Base-by-base conservation (phyloP, 345 rosid genomes). In the Cardamine chenopodiifolia region DNA sequence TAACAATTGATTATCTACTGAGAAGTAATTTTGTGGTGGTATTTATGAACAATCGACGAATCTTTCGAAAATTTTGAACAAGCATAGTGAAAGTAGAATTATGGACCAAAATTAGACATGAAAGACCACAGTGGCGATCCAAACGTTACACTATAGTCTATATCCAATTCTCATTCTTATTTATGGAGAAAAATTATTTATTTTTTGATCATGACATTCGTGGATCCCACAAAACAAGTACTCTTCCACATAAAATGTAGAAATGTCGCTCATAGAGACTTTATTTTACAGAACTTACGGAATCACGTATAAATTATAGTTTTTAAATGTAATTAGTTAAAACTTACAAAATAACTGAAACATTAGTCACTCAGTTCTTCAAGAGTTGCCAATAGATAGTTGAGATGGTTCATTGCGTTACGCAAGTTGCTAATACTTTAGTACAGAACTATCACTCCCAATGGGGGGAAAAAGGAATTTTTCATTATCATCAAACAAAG, bases 401-500 rank as follows among this genome's bases (percentile, higher is more conserved):
- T 31, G 8, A 31, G 34, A 31, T 31, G 34, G 34, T 31, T 40
- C 45, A 40, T 13, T 40, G 6, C 45, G 14, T n/a, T n/a, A n/a
- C n/a, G n/a, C n/a, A n/a, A n/a, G n/a, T n/a, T n/a, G n/a, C n/a
- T n/a, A n/a, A n/a, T n/a, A n/a, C n/a, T n/a, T n/a, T n/a, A n/a
- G n/a, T n/a, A n/a, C n/a, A n/a, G n/a, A n/a, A n/a, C n/a, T n/a
- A n/a, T n/a, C n/a, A n/a, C n/a, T n/a, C n/a, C n/a, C n/a, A n/a
- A n/a, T n/a, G n/a, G n/a, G n/a, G n/a, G n/a, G n/a, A n/a, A n/a
- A n/a, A n/a, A n/a, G n/a, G n/a, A n/a, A n/a, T n/a, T n/a, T n/a
- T n/a, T n/a, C n/a, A n/a, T 29, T 20, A 29, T 23, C 20, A 55
- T 55, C 68, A 74, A 50, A 59, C 68, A 44, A 44, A 54, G 8